Base-by-base conservation (phyloP, 1,139 yeast genomes). In the Lodderomyces elongisporus region DNA sequence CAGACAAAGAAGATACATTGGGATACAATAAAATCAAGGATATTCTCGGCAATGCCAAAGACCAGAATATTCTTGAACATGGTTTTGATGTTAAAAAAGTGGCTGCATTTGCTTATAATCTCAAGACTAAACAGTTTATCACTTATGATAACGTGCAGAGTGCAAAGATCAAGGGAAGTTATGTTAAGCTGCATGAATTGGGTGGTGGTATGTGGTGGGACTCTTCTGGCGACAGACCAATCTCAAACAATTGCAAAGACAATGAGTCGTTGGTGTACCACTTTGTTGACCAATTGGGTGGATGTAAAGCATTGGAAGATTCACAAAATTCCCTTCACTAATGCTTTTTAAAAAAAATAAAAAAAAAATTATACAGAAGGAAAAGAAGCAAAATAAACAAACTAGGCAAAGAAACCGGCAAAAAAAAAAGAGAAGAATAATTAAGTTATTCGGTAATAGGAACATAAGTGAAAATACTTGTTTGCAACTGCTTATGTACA, bases 181-280 rank as follows among this genome's bases (percentile, higher is more conserved):
- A 75, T 46, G 75, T 80, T 6, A 46, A 43, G 17, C 48, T 57
- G 30, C 59, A 63, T 5, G 48, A 60, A 0, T 60, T 87, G 7
- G 94, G 81, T 0, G 97, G 97, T 1, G 95, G 85, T 0, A 79
- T 91, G 78, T 88, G 87, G 81, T 91, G 97, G 97, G 96, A 88
- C 48, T 81, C 95, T 0, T 69, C 80, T 35, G 95, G 95, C 1
- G 95, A 87, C 48, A 41, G 49, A 28, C 49, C 59, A 20, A 24
- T 24, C 10, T 7, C 14, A 9, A 24, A 13, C 8, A 13, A 9
- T 10, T n/a, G 14, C 14, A 10, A 10, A 10, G 22, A 20, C 22
- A 8, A 7, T 7, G 40, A 51, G 0, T 67, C 75, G 1, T 51
- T 77, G 25, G 51, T 78, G 4, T 36, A 41, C 14, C 58, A 49